Evolutionary conservation across 2,329 filamentous ascomycete genomes (phyloP), one percentile per base, ranked within the genome.

Genomic region (Graphilbum fragrans): DNA sequence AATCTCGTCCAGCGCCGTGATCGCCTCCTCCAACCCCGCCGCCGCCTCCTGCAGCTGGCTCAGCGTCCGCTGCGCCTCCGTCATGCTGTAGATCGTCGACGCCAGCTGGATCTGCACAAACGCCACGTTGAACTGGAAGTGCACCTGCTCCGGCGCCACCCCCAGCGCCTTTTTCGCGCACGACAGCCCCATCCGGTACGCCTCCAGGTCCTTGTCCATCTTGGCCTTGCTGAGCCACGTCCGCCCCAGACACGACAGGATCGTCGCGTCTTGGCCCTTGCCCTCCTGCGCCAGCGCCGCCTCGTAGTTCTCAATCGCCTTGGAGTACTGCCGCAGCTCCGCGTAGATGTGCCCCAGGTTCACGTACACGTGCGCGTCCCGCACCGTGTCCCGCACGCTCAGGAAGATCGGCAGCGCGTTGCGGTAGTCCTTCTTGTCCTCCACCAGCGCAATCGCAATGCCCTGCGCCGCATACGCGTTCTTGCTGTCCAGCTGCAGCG

Each of bases 391-490:
- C 39, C 85, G 81, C 49, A 96, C 77, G 58, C 92, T 92, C 50
- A 86, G 78, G 57, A 98, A 86, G 49, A 98, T 86, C 39, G 86
- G 76, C 36, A 98, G 73, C 3, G 87, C 90, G 20, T 74, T 74
- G 49, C 80, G 80, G 59, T 80, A 80, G 53, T 96, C 87, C 60
- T 92, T 95, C 65, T 83, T 92, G 58, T 96, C 90, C 58, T 98
- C 92, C 1, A 92, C 80, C 22, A 98, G 69, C 9, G 90, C 88
- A 55, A 98, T 96, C 14, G 86, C 92, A 49, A 98, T 79, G 46
- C 93, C 92, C 57, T 98, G 92, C 2, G 92, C 92, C 8, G 93
- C 93, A 58, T 94, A 94, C 0, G 92, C 90, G 52, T 96, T 98
- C 64, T 82, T 87, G 0, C 87, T 80, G 54, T 98, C 92, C n/a